These are phyloP conservation scores for Papilionanthe hybrid DNA, from an alignment of 116 monocot species.

Conservation along the genomic window DNA sequence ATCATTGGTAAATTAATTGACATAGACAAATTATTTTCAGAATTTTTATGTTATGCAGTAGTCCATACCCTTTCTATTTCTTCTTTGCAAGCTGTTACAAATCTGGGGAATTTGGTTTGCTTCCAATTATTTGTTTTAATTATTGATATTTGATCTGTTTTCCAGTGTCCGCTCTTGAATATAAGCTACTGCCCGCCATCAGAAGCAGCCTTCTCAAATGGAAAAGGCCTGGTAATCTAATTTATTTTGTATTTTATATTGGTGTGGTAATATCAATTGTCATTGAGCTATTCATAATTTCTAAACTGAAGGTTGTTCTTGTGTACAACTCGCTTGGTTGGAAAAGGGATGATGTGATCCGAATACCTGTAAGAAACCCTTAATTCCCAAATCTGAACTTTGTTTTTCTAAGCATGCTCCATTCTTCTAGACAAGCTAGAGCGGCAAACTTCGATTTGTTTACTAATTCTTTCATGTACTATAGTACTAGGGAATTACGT, in stretches of 20 bases:
- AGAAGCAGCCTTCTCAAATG: conserved; percentile 53
- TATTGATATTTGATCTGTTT: background rate
- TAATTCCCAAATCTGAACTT: background rate
- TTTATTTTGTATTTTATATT: background rate
- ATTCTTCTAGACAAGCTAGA: background rate
- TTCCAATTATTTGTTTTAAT: conserved; percentile 1
- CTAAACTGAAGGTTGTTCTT: conserved; percentile 65
- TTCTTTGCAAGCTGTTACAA: background rate
- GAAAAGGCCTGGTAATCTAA: conserved; percentile 70
- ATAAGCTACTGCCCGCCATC: conserved; percentile 87
- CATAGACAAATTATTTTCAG: background rate
- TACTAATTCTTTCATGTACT: background rate
- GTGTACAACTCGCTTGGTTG: conserved; percentile 96
- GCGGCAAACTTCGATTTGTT: background rate
- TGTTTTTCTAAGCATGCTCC: background rate
- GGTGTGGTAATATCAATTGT: background rate
- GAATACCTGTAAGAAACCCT: conserved; percentile 70
- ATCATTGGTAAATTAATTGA: background rate
- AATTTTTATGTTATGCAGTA: conserved; percentile 1
- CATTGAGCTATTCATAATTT: background rate
- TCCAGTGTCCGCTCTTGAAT: conserved; percentile 92
- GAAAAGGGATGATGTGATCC: conserved; percentile 75
- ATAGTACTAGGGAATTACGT: background rate
- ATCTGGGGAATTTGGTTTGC: background rate
- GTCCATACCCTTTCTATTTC: background rate